Conservation (phyloP, 345 rosid species). For the Eucalyptus shirleyi region DNA sequence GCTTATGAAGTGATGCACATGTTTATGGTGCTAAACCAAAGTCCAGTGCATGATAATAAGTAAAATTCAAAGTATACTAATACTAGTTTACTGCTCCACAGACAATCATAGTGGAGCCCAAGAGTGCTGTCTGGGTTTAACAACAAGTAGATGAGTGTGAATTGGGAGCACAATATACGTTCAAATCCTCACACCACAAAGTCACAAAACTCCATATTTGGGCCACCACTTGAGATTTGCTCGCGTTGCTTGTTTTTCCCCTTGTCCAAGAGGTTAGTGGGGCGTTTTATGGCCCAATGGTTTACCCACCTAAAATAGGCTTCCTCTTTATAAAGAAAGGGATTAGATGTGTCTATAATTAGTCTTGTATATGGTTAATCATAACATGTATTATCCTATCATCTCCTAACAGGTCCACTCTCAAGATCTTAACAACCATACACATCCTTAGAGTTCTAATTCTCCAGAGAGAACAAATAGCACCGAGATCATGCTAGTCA, state of each 20-base stretch:
- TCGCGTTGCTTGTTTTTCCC: neutral
- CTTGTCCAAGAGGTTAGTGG: neutral
- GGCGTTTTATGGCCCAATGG: neutral
- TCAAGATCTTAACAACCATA: neutral
- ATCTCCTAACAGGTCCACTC: neutral
- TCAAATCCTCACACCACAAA: neutral
- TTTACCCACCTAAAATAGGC: neutral
- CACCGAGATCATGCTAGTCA: neutral
- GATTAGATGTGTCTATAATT: neutral
- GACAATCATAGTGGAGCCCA: neutral
- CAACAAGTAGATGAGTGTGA: neutral
- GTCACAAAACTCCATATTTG: neutral
- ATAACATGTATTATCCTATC: neutral
- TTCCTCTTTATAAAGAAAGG: neutral
- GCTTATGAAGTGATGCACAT: neutral
- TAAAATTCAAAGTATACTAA: neutral
- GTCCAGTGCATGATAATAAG: neutral
- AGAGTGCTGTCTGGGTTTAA: neutral
- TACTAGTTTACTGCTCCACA: neutral
- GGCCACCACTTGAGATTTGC: neutral
- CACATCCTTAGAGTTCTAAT: neutral
- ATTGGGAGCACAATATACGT: neutral
- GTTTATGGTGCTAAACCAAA: neutral
- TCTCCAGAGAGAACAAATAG: neutral
- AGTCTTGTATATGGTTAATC: neutral